phyloP scores from a whole-genome alignment of 2,329 filamentous ascomycete species.

The Dactylellina cionopaga region DNA sequence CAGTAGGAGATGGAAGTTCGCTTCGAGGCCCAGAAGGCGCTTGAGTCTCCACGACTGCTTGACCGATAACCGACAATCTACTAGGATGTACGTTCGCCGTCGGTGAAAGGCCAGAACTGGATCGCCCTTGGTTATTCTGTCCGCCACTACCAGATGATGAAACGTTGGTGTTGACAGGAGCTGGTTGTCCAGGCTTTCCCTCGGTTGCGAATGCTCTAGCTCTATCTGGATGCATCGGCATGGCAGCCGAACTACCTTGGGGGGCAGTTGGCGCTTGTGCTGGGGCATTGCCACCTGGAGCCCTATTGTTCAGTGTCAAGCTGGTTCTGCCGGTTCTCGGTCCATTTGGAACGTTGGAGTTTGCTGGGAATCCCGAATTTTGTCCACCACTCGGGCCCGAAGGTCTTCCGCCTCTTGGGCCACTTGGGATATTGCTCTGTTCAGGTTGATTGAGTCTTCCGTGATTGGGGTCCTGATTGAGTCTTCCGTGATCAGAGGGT shows the following conservation, averaged over 20 bases:
- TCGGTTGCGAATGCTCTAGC: slow-evolving; percentile 32
- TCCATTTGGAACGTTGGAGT: slow-evolving; percentile 54
- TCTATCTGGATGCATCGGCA: slow-evolving; percentile 50
- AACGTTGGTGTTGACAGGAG: slow-evolving; percentile 39
- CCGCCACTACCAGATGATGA: slow-evolving; percentile 22
- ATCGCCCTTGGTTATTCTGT: slow-evolving; percentile 40
- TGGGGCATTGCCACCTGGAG: slow-evolving; percentile 22
- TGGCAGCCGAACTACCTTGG: slow-evolving; percentile 16
- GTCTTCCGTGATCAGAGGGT: slow-evolving; percentile 50
- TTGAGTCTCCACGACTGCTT: slow-evolving; percentile 27
- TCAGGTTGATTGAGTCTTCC: slow-evolving; percentile 56
- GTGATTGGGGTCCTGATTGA: slow-evolving; percentile 56
- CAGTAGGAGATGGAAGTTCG: slow-evolving; percentile 54
- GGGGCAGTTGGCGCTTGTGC: slow-evolving; percentile 3
- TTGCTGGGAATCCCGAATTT: slow-evolving; percentile 20
- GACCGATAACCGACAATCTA: slow-evolving; percentile 31
- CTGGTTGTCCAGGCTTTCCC: background rate
- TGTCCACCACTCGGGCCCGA: slow-evolving; percentile 27
- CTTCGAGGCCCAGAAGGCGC: slow-evolving; percentile 47
- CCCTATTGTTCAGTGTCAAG: slow-evolving; percentile 42
- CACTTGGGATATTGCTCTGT: slow-evolving; percentile 54
- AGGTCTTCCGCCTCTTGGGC: slow-evolving; percentile 51
- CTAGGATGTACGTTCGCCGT: slow-evolving; percentile 45
- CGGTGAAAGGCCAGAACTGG: slow-evolving; percentile 28
- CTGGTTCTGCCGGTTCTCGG: slow-evolving; percentile 53